These are phyloP conservation scores for Geotrichum klebahnii DNA, from an alignment of 1,139 yeast genomes.

Conservation along the genomic window DNA sequence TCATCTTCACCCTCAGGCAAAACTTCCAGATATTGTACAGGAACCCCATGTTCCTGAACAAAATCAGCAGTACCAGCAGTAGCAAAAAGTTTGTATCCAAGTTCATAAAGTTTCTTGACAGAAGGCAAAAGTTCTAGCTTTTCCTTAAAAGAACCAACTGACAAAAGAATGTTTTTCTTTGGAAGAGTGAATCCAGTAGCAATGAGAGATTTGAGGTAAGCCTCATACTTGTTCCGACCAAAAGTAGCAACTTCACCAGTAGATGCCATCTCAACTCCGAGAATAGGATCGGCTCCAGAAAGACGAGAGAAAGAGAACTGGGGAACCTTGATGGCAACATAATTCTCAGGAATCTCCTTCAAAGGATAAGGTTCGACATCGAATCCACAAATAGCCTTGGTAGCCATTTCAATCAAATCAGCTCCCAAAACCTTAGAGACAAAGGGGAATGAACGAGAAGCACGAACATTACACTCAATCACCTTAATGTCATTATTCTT, in stretches of 20 bases:
- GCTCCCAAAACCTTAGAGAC: slow-evolving; percentile 97
- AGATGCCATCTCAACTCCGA: slow-evolving; percentile 99
- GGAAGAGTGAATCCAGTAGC: slow-evolving; percentile 96
- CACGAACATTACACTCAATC: slow-evolving; percentile 96
- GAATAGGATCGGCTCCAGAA: slow-evolving; percentile 97
- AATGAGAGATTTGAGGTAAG: slow-evolving; percentile 87
- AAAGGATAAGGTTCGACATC: slow-evolving; percentile 88
- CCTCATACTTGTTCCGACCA: slow-evolving; percentile 94
- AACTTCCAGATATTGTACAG: slow-evolving; percentile 92
- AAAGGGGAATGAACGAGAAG: slow-evolving; percentile 97
- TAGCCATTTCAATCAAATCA: slow-evolving; percentile 95
- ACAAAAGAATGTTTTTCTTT: slow-evolving; percentile 86
- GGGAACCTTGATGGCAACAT: slow-evolving; percentile 96
- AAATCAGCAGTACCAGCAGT: slow-evolving; percentile 99
- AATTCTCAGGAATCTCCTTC: slow-evolving; percentile 81
- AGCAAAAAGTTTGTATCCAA: slow-evolving; percentile 89
- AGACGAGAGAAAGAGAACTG: slow-evolving; percentile 96
- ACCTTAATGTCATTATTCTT: slow-evolving; percentile 60
- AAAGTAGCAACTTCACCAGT: slow-evolving; percentile 99
- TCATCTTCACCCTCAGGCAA: slow-evolving; percentile 54
- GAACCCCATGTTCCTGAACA: slow-evolving; percentile 87
- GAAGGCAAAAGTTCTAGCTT: slow-evolving; percentile 89
- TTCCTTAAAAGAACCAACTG: slow-evolving; percentile 97
- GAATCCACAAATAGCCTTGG: slow-evolving; percentile 88
- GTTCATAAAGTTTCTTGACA: slow-evolving; percentile 69